These are phyloP conservation scores for Euphorbia peplus DNA, from an alignment of 345 rosid species.

Conservation along the genomic window DNA sequence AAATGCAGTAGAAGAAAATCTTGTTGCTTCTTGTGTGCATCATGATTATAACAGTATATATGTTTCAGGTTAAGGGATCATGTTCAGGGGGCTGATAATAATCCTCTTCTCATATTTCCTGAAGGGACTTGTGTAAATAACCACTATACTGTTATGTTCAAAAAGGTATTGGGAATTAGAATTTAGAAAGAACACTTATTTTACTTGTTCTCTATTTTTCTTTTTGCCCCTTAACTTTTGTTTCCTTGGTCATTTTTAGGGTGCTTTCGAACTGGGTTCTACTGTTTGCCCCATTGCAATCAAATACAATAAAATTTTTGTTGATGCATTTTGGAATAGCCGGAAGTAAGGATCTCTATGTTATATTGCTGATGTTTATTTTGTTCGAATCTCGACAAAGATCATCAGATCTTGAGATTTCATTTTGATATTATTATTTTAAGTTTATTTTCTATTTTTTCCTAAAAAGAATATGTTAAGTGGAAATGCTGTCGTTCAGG, in stretches of 20 bases:
- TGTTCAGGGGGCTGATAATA: slow-evolving; percentile 80
- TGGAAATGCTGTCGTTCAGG: background rate
- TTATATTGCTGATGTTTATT: background rate
- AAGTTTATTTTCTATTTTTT: background rate
- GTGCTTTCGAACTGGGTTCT: slow-evolving; percentile 94
- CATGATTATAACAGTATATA: slow-evolving; percentile 20
- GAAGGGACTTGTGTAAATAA: slow-evolving; percentile 98
- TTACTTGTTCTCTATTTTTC: background rate
- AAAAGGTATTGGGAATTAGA: slow-evolving; percentile 55
- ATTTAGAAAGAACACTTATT: background rate
- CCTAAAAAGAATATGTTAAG: background rate
- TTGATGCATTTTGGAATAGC: slow-evolving; percentile 99
- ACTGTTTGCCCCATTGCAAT: slow-evolving; percentile 95
- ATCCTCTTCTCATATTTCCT: slow-evolving; percentile 98
- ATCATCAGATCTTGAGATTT: background rate
- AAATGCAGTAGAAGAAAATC: background rate
- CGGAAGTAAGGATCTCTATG: slow-evolving; percentile 59
- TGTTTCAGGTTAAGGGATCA: slow-evolving; percentile 84
- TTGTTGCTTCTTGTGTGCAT: slow-evolving; percentile 11
- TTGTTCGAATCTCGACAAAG: background rate
- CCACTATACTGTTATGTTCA: slow-evolving; percentile 96
- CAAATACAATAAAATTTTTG: slow-evolving; percentile 95
- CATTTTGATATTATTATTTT: background rate
- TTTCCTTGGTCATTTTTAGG: slow-evolving; percentile 48
- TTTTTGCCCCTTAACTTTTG: slow-evolving; percentile 10